Base-by-base conservation (phyloP, 805 yeast genomes). In the Teunomyces funiuensis region DNA sequence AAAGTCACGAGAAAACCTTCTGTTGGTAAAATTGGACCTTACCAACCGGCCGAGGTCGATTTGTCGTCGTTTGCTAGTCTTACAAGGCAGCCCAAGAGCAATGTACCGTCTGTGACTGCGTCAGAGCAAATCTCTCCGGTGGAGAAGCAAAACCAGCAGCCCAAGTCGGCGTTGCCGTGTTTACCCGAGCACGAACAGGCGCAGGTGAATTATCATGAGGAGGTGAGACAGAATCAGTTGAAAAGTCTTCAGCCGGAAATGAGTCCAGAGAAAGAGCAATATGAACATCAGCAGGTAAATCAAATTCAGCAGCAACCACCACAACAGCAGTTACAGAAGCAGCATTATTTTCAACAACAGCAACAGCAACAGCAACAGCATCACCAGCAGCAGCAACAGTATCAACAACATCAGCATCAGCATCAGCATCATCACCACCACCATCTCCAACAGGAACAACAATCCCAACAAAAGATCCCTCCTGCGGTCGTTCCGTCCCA, bases 11-110 rank as follows among this genome's bases (percentile, higher is more conserved):
- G 41, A n/a, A 37, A 33, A 22, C 39, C 37, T 6, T 23, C 36
- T 10, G 36, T 20, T 9, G 34, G 29, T 13, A 39, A 22, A 25
- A 31, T 29, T 10, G 65, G 58, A 39, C 74, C 74, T 2, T 71
- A 70, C 49, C 66, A 66, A 44, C 76, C 76, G 1, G 75, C 76
- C 2, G 71, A 69, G 44, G 76, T 71, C 6, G 76, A 71, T 42
- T 63, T 71, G 39, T 63, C 70, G 20, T 55, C 69, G 20, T 71
- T 71, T 55, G 68, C 73, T 5, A 67, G 74, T 46, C 58, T 71
- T 37, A 71, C 76, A 8, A 54, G 75, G 34, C 76, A 71, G 49
- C 70, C 70, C n/a, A 62, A 63, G 39, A 38, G 43, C 30, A 38
- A 31, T 7, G 34, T 14, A 3, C 33, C n/a, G 5, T 4, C 25